Conservation (phyloP, 2,329 filamentous ascomycete species). For the Colletotrichum kahawae region DNA sequence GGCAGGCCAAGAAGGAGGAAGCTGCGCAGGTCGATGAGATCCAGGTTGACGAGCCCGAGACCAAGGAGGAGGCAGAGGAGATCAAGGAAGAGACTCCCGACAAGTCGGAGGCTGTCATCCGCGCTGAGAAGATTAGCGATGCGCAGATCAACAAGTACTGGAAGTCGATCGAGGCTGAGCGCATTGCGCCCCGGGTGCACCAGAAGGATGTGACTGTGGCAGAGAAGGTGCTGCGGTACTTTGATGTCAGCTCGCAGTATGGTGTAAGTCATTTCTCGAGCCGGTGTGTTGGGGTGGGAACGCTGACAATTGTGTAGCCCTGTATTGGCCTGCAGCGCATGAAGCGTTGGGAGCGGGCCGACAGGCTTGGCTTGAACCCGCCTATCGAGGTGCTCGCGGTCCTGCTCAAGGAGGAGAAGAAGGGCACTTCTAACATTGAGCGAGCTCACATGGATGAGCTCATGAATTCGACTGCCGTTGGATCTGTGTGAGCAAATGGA, state of each 20-base stretch:
- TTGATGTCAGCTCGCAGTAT: conserved; percentile 89
- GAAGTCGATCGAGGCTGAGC: conserved; percentile 71
- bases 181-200: conserved; percentile 76
- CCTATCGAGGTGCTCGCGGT: conserved; percentile 91
- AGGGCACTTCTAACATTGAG: conserved; percentile 59
- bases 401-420: conserved; percentile 72
- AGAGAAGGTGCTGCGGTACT: conserved; percentile 90
- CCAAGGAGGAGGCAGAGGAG: conserved; percentile 27
- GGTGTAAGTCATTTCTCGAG: conserved; percentile 71
- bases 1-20: conserved; percentile 22
- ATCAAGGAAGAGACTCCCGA: conserved; percentile 35
- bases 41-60: conserved; percentile 26
- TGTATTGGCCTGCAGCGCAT: conserved; percentile 83
- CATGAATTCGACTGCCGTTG: conserved; percentile 53
- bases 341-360: conserved; percentile 87
- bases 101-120: conserved; percentile 57
- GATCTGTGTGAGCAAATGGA: conserved; percentile 24
- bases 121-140: conserved; percentile 69
- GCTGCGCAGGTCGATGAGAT: conserved; percentile 26
- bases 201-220: conserved; percentile 73
- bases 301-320: conserved; percentile 59
- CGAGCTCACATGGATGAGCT: conserved; percentile 77
- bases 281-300: neutral
- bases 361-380: conserved; percentile 81
- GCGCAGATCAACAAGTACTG: conserved; percentile 80